These are phyloP conservation scores for Sabuloglossum arenarium DNA, from an alignment of 495 filamentous ascomycete species.

Conservation along the genomic window DNA sequence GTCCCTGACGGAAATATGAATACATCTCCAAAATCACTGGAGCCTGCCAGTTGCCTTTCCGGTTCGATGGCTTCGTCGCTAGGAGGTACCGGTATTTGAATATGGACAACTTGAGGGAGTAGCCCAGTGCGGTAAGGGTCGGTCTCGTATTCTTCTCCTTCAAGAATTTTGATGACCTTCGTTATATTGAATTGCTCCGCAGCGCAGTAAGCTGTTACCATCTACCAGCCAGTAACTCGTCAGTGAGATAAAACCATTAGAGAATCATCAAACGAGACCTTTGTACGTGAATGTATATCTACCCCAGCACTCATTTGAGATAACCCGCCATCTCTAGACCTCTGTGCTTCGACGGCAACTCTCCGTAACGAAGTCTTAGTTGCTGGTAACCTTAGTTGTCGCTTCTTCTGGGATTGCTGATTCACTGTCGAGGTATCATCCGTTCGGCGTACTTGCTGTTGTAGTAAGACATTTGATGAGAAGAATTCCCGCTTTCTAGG, in stretches of 20 bases:
- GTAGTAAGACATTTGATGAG: conserved; percentile 1
- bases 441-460: neutral
- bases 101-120: conserved; percentile 45
- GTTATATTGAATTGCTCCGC: conserved; percentile 74
- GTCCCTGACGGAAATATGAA: conserved; percentile 96
- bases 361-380: conserved; percentile 4
- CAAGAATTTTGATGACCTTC: conserved; percentile 45
- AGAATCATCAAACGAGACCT: neutral
- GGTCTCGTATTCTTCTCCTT: conserved; percentile 42
- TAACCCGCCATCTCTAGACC: conserved; percentile 4
- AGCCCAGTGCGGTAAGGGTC: conserved; percentile 40
- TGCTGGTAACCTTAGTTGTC: neutral
- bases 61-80: conserved; percentile 10
- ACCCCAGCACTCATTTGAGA: neutral
- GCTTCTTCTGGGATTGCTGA: conserved; percentile 1
- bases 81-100: conserved; percentile 29
- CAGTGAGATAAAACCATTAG: neutral
- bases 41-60: conserved; percentile 13
- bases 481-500: conserved; percentile 4
- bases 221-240: conserved; percentile 15
- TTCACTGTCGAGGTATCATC: neutral
- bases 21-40: conserved; percentile 56
- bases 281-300: neutral
- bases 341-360: conserved; percentile 7
- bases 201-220: conserved; percentile 62